A percentile compares a stretch with the other conserved stretches of the same genome.
Evolutionary conservation across 306 rosid species (phyloP).

Genomic region (Abrus pulchellus): DNA sequence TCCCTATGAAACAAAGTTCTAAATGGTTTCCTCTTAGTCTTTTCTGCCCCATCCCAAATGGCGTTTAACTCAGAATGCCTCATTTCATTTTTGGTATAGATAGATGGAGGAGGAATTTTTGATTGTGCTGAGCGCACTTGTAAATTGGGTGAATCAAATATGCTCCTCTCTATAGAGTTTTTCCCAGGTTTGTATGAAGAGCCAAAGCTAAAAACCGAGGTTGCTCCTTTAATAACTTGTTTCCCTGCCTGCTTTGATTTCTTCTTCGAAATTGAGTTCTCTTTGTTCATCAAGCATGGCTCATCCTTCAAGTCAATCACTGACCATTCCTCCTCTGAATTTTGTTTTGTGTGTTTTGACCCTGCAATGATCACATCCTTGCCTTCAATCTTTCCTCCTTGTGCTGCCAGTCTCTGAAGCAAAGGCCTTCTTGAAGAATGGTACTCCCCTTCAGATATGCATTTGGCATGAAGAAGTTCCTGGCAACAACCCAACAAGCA

Average conservation of each 20-base stretch:
- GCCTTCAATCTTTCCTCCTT: constrained; percentile 78
- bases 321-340: constrained; percentile 80
- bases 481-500: constrained; percentile 32
- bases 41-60: constrained; percentile 35
- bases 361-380: constrained; percentile 61
- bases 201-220: constrained; percentile 68
- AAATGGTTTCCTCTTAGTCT: constrained; percentile 52
- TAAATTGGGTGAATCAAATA: constrained; percentile 59
- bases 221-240: constrained; percentile 66
- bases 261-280: constrained; percentile 63
- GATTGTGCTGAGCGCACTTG: constrained; percentile 38
- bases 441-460: constrained; percentile 79
- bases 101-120: constrained; percentile 16
- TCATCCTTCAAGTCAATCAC: constrained; percentile 88
- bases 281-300: constrained; percentile 55
- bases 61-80: constrained; percentile 39
- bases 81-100: constrained; percentile 33
- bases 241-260: constrained; percentile 62
- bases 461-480: constrained; percentile 86
- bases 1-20: constrained; percentile 46
- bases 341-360: constrained; percentile 50
- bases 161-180: constrained; percentile 69
- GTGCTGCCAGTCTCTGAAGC: constrained; percentile 72
- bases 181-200: constrained; percentile 63
- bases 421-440: constrained; percentile 82